These are phyloP conservation scores for Abortiporus biennis DNA, from an alignment of 1,284 basidiomycete species.

Conservation along the genomic window DNA sequence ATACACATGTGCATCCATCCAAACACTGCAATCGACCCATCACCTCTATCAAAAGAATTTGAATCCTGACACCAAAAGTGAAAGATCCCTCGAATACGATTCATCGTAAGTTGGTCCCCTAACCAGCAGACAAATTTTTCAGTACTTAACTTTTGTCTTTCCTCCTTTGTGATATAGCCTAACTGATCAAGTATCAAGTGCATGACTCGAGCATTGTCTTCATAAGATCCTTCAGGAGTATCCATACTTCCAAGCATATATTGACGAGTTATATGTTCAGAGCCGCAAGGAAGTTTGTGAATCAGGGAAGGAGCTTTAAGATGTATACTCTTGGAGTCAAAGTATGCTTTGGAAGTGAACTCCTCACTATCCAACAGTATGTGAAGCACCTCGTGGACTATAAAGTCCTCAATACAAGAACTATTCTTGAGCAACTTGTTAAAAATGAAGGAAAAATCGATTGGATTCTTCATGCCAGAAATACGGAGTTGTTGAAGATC, in stretches of 20 bases:
- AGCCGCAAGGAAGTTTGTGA: conserved; percentile 4
- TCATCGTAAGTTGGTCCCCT: conserved; percentile 20
- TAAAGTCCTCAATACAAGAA: neutral
- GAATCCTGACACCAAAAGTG: conserved; percentile 24
- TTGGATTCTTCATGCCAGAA: neutral
- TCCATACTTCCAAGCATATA: conserved; percentile 15
- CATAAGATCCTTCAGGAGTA: conserved; percentile 16
- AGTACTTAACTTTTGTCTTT: neutral
- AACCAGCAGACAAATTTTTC: conserved; percentile 13
- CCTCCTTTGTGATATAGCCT: conserved; percentile 3
- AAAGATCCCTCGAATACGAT: conserved; percentile 12
- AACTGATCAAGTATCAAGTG: conserved; percentile 11
- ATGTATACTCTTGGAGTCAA: neutral
- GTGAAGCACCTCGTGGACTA: neutral
- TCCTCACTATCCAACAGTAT: neutral
- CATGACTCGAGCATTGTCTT: conserved; percentile 14
- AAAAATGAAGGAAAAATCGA: neutral
- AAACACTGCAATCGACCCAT: conserved; percentile 21
- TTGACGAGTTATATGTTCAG: conserved; percentile 7
- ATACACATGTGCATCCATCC: conserved; percentile 32
- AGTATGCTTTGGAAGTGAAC: neutral
- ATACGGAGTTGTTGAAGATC: neutral
- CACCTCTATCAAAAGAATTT: conserved; percentile 28
- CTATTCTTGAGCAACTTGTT: no score
- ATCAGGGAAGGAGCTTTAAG: conserved; percentile 4